Evolutionary conservation across 75 land plant species (phyloP).

Genomic region (Gnetum montanum): DNA sequence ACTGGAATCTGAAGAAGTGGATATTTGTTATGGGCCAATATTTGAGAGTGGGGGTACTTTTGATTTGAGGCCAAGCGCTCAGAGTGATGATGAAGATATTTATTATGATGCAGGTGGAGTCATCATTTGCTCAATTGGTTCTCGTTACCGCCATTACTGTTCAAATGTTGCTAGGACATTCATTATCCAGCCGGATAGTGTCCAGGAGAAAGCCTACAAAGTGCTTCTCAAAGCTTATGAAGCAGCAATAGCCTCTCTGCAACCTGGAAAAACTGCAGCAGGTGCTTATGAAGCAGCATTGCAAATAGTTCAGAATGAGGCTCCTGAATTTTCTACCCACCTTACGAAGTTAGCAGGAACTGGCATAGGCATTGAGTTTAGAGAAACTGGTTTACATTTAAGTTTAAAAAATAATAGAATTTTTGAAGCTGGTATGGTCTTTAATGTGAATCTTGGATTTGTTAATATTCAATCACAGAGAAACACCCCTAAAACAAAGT

Average conservation of each 20-base stretch:
- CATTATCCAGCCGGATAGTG: conserved; percentile 30
- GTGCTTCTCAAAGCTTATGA: conserved; percentile 37
- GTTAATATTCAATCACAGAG: conserved; percentile 25
- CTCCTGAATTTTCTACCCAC: conserved; percentile 27
- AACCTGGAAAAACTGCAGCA: conserved; percentile 29
- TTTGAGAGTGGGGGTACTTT: conserved; percentile 48
- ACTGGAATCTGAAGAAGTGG: conserved; percentile 25
- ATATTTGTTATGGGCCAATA: conserved; percentile 46
- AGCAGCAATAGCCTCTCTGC: conserved; percentile 32
- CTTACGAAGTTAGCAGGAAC: conserved; percentile 41
- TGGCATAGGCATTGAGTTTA: conserved; percentile 50
- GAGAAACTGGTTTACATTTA: conserved; percentile 35
- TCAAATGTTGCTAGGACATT: conserved; percentile 40
- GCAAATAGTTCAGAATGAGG: conserved; percentile 20
- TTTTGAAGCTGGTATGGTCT: conserved; percentile 31
- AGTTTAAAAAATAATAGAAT: conserved; percentile 40
- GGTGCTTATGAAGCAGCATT: conserved; percentile 34
- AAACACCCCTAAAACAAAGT: conserved; percentile 25
- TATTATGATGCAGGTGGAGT: conserved; percentile 42
- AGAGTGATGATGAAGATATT: conserved; percentile 36
- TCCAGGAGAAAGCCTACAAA: conserved; percentile 39
- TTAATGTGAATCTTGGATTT: conserved; percentile 35
- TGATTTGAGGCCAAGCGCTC: conserved; percentile 37
- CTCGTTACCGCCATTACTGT: conserved; percentile 34
- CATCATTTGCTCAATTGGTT: conserved; percentile 46